Percentiles rank a stretch among this genome's conserved stretches.
Conservation (phyloP, 495 filamentous ascomycete species). For the Xylaria palmicola region DNA sequence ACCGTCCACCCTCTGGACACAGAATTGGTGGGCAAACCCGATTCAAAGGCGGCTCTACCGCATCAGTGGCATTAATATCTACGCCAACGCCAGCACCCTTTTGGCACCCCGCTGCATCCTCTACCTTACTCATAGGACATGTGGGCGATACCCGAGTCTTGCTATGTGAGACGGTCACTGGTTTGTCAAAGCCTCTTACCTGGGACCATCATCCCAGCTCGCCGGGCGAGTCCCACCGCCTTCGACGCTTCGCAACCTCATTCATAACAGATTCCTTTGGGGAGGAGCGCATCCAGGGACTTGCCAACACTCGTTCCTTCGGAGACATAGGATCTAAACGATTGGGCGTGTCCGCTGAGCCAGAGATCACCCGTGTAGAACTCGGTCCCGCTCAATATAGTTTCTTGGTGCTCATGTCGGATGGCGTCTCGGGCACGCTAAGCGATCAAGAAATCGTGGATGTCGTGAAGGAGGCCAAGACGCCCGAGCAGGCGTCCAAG, state of each 20-base stretch:
- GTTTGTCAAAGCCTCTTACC: slow-evolving; percentile 75
- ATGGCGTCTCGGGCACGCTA: slow-evolving; percentile 81
- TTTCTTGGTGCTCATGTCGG: slow-evolving; percentile 83
- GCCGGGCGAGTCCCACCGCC: slow-evolving; percentile 75
- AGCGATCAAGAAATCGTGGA: slow-evolving; percentile 94
- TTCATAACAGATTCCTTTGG: slow-evolving; percentile 96
- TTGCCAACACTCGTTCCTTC: slow-evolving; percentile 92
- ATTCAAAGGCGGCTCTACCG: slow-evolving; percentile 91
- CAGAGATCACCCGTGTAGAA: slow-evolving; percentile 74
- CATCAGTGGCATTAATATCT: slow-evolving; percentile 83
- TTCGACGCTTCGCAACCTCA: slow-evolving; percentile 79
- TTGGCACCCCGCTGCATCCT: slow-evolving; percentile 85
- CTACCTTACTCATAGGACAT: slow-evolving; percentile 82
- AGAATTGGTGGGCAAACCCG: slow-evolving; percentile 67
- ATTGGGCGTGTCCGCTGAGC: slow-evolving; percentile 90
- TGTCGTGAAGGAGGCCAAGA: slow-evolving; percentile 87
- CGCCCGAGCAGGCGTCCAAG: slow-evolving; percentile 78
- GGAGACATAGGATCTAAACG: slow-evolving; percentile 90
- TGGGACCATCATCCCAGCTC: slow-evolving; percentile 87
- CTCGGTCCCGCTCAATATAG: slow-evolving; percentile 77
- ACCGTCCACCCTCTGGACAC: slow-evolving; percentile 49
- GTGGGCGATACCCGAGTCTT: slow-evolving; percentile 91
- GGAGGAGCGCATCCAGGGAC: slow-evolving; percentile 89
- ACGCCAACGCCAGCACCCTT: slow-evolving; percentile 89
- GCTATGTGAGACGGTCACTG: slow-evolving; percentile 77